A percentile compares a stretch with the other conserved stretches of the same genome.
Evolutionary conservation across 148 eudicot genomes (phyloP).

Genomic region (Polygonum aviculare): DNA sequence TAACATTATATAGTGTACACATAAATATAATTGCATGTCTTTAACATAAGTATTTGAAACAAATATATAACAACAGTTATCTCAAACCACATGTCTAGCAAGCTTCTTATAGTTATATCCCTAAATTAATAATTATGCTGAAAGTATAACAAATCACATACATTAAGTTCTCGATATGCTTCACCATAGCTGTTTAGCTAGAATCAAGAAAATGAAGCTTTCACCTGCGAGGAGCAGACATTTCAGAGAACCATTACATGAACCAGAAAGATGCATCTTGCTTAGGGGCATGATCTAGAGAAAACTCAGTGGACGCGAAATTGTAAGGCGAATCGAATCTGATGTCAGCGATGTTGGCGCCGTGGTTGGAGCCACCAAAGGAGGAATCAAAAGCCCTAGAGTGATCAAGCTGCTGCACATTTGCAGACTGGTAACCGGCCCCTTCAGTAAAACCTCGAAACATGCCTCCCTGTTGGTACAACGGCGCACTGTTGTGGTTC

Average conservation of each 20-base stretch:
- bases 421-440: neutral
- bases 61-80: neutral
- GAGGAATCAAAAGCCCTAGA: constrained; percentile 1
- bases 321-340: constrained; percentile 9
- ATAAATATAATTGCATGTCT: neutral
- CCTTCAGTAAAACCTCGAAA: neutral
- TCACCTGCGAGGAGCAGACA: neutral
- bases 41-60: neutral
- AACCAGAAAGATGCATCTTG: constrained; percentile 8
- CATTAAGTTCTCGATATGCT: neutral
- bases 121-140: neutral
- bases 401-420: constrained; percentile 7
- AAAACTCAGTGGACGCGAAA: neutral
- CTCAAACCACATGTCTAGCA: constrained; percentile 3
- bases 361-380: neutral
- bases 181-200: neutral
- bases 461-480: neutral
- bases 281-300: constrained; percentile 1
- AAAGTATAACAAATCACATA: neutral
- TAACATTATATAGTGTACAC: neutral
- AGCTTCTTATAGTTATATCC: constrained; percentile 2
- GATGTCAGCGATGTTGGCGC: neutral
- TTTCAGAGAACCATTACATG: neutral
- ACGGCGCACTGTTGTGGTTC: neutral
- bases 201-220: neutral